Evolutionary conservation across 371 early-diverging fungal genomes (phyloP), one percentile per base, ranked within the genome.

Genomic region (Mortierella sp.): DNA sequence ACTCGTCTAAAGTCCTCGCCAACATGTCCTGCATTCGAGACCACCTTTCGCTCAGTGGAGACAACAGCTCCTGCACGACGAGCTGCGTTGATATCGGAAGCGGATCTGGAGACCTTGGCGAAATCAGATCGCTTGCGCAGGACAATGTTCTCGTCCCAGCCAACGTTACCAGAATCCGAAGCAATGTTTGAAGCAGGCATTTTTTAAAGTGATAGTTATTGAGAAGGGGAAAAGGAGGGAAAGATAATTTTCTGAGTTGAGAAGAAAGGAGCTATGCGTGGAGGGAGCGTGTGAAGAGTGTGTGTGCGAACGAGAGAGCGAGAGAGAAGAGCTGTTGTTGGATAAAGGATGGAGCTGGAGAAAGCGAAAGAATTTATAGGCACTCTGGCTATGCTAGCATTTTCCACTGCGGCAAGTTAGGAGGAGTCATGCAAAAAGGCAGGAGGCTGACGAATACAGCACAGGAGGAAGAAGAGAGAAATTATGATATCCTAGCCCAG

Each of bases 71-170:
- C 96, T 26, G 89, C 83, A 72, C 97, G 86, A 58, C 90, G 84
- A 57, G 97, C 97, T 68, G 92, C 91, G 74, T 95, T 96, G 64
- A 96, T 72, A 29, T 89, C 94, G 37, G 91, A 64, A 51, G 87
- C 77, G 15, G 87, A 84, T 65, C 92, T 90, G 61, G 91, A 81
- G 50, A 90, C 91, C 77, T 88, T 90, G 74, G 90, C 81, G 68
- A 84, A 84, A 46, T 85, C 84, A 63, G 89, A 81, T 58, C 90
- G 90, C 89, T 95, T 95, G 81, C 92, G 91, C 68, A 96, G 83
- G 65, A 94, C 86, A 65, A 93, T 94, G 61, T 86, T 85, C 57
- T 85, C 82, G 83, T 95, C 95, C 93, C 94, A 94, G 63, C 89
- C 92, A 75, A 73, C 30, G 74, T 67, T 77, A 71, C 79, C 79